These are phyloP conservation scores for Euphorbia celastroides DNA, from an alignment of 441 rosid genomes.

Conservation along the genomic window DNA sequence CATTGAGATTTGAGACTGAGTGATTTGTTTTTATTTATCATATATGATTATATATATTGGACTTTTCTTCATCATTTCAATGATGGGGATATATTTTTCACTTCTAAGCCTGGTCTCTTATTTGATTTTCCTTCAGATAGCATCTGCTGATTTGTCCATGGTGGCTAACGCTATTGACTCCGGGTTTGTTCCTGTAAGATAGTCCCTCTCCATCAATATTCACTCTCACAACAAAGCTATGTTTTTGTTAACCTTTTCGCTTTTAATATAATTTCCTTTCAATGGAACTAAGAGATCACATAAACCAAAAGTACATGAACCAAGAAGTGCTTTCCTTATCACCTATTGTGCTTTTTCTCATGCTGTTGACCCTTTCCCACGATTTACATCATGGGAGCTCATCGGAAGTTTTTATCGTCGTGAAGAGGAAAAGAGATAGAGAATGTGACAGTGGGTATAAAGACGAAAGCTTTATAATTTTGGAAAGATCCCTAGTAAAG, in stretches of 20 bases:
- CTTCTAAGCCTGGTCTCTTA: slow-evolving; percentile 17
- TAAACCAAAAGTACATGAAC: not conserved
- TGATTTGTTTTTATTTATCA: slow-evolving; percentile 7
- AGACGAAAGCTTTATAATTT: too few relatives aligned
- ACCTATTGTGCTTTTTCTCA: not conserved
- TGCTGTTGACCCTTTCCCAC: not conserved
- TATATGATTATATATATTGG: not conserved
- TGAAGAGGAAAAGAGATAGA: not conserved
- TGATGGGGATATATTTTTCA: not conserved
- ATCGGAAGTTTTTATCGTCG: not conserved
- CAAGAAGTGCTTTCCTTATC: not conserved
- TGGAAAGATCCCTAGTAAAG: too few relatives aligned
- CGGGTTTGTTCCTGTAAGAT: slow-evolving; percentile 88
- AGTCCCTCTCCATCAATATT: slow-evolving; percentile 3
- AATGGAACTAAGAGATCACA: not conserved
- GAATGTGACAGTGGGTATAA: too few relatives aligned
- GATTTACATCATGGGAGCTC: not conserved
- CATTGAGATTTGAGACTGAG: slow-evolving; percentile 19
- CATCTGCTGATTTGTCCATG: slow-evolving; percentile 57
- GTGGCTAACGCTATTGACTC: slow-evolving; percentile 64
- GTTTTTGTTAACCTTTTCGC: not conserved
- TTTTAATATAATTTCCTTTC: not conserved
- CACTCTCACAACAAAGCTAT: not conserved
- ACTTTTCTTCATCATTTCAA: not conserved
- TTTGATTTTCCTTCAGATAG: slow-evolving; percentile 39